Evolutionary conservation across 2,329 filamentous ascomycete genomes (phyloP).

Genomic region (Curvularia spicifera): DNA sequence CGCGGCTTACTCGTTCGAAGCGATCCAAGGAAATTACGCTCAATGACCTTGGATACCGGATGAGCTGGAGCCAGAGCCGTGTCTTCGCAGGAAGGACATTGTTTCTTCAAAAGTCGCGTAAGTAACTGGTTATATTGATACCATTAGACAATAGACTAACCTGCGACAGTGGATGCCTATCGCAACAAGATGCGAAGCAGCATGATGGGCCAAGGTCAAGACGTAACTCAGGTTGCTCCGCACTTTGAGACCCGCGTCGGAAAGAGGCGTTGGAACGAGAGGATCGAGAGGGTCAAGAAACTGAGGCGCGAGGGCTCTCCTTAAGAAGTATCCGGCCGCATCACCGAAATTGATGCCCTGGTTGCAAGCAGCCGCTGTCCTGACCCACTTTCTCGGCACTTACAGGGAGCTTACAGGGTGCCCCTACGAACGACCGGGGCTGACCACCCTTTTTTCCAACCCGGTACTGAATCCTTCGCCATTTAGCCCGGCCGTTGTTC

Average conservation of each 20-base stretch:
- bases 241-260: constrained; percentile 90
- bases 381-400: constrained; percentile 42
- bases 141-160: constrained; percentile 27
- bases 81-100: constrained; percentile 86
- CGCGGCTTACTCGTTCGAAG: constrained; percentile 71
- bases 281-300: constrained; percentile 54
- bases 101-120: constrained; percentile 89
- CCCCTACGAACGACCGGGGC: constrained; percentile 45
- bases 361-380: constrained; percentile 35
- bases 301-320: constrained; percentile 47
- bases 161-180: constrained; percentile 80
- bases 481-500: constrained; percentile 26
- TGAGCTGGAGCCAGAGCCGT: constrained; percentile 95
- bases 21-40: constrained; percentile 85
- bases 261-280: constrained; percentile 68
- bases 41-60: constrained; percentile 91
- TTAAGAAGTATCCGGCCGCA: constrained; percentile 40
- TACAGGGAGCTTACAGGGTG: constrained; percentile 30
- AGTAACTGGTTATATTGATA: constrained; percentile 55
- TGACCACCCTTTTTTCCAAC: constrained; percentile 33
- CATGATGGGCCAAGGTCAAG: constrained; percentile 79
- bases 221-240: constrained; percentile 73
- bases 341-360: constrained; percentile 36
- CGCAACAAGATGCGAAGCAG: constrained; percentile 87
- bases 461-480: constrained; percentile 31